These are phyloP conservation scores for Sugiyamaella boreocaroliniensis DNA, from an alignment of 805 yeast species.

Conservation along the genomic window DNA sequence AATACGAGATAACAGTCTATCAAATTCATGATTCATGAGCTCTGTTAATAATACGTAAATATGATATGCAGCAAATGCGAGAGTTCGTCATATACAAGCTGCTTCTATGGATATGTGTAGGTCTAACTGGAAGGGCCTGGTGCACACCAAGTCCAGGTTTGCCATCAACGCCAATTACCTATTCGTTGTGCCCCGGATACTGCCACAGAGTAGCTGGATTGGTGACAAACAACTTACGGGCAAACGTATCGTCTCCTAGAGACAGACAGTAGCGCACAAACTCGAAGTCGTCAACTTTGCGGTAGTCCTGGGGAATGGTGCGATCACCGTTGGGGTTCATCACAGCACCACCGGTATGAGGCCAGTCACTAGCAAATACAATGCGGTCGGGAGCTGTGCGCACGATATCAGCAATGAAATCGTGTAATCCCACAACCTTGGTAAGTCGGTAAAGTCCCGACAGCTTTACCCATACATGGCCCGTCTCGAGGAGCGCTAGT, in stretches of 20 bases:
- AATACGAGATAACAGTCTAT: too few species aligned
- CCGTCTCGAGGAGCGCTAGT: background rate
- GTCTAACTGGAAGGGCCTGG: too few species aligned
- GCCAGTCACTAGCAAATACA: constrained; percentile 11
- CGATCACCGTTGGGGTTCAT: constrained; percentile 5
- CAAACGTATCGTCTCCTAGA: constrained; percentile 3
- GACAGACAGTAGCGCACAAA: constrained; percentile 6
- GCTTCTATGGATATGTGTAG: too few species aligned
- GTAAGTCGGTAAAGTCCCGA: constrained; percentile 2
- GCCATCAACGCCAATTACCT: too few species aligned
- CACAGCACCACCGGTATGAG: constrained; percentile 6
- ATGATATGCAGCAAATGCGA: too few species aligned
- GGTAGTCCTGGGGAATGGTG: constrained; percentile 1
- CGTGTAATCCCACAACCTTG: constrained; percentile 1
- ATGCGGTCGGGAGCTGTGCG: constrained; percentile 9
- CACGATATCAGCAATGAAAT: constrained; percentile 1
- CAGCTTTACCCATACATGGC: constrained; percentile 2
- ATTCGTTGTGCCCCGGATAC: background rate
- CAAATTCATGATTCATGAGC: too few species aligned
- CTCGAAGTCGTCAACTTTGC: constrained; percentile 1
- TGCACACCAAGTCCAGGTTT: too few species aligned
- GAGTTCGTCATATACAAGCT: too few species aligned
- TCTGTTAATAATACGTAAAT: too few species aligned
- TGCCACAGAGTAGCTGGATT: constrained; percentile 7
- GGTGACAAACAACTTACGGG: constrained; percentile 6